Conservation (phyloP, 345 rosid species). For the Cardiospermum halicacabum region DNA sequence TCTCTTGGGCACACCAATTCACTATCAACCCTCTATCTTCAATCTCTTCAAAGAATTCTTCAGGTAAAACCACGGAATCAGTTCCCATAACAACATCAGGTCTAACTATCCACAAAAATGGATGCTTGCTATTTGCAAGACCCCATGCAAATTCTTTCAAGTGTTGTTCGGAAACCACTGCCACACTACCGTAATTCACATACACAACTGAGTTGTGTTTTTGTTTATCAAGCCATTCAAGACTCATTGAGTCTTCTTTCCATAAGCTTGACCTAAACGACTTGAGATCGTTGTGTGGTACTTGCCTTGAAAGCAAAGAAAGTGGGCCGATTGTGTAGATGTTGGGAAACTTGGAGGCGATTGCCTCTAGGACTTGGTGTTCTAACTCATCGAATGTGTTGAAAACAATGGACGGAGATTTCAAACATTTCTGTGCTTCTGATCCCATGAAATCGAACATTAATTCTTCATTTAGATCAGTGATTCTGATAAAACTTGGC, state of each 20-base stretch:
- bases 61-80: neutral
- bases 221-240: conserved; percentile 18
- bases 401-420: conserved; percentile 19
- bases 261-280: conserved; percentile 13
- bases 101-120: conserved; percentile 26
- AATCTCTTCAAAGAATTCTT: conserved; percentile 13
- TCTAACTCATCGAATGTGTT: conserved; percentile 26
- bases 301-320: conserved; percentile 8
- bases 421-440: conserved; percentile 12
- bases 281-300: neutral
- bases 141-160: conserved; percentile 28
- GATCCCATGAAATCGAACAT: conserved; percentile 20
- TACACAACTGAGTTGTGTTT: conserved; percentile 20
- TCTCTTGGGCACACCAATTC: conserved; percentile 22
- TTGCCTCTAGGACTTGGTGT: conserved; percentile 12
- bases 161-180: conserved; percentile 15
- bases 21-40: conserved; percentile 20
- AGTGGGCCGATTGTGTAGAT: conserved; percentile 26
- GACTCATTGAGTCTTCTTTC: conserved; percentile 23
- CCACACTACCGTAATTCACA: conserved; percentile 24
- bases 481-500: conserved; percentile 21
- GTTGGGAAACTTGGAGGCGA: conserved; percentile 14
- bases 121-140: conserved; percentile 19
- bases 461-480: conserved; percentile 15
- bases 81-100: conserved; percentile 23